Base-by-base conservation (phyloP, 768 basidiomycete species). In the Coprinopsis cinerea region DNA sequence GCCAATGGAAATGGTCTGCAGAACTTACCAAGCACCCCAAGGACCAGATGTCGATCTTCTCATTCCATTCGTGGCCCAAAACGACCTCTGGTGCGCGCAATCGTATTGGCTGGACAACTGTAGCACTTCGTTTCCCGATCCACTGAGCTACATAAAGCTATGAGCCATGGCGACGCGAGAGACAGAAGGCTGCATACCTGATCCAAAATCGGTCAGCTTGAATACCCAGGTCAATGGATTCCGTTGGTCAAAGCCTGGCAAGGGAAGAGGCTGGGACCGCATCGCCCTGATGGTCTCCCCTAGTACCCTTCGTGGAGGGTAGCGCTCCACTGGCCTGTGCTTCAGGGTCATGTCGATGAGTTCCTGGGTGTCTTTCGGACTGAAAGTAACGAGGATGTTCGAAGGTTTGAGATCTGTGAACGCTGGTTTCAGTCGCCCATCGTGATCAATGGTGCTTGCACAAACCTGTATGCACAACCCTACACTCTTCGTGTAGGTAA, bases 391-490 rank as follows among this genome's bases (percentile, higher is more conserved):
- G 17, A 52, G 37, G 15, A 52, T 52, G 34, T 52, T 52, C 3
- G 43, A 45, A 28, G 51, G 51, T n/a, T 52, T 52, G 25, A 52
- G 27, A 27, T 52, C 51, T 52, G 23, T n/a, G 22, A 43, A 28
- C 15, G 25, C 11, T 14, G 18, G 15, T 24, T 10, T 34, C 15
- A 17, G 18, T 26, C 22, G 25, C 27, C n/a, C 9, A n/a, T 7
- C 7, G 37, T 39, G 11, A 39, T 39, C 18, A 13, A 39, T 39
- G 18, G n/a, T n/a, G n/a, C n/a, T n/a, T n/a, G n/a, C n/a, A 41
- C 35, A 20, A 49, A 77, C 79, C 81, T 32, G 87, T 89, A 63
- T 91, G 88, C 57, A 89, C 74, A 50, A 82, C 67, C 34, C 70
- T 67, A 60, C 78, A 81, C 52, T 73, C 71, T 3, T 48, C 40